Base-by-base conservation (phyloP, 306 rosid genomes). In the Rosa rugosa region DNA sequence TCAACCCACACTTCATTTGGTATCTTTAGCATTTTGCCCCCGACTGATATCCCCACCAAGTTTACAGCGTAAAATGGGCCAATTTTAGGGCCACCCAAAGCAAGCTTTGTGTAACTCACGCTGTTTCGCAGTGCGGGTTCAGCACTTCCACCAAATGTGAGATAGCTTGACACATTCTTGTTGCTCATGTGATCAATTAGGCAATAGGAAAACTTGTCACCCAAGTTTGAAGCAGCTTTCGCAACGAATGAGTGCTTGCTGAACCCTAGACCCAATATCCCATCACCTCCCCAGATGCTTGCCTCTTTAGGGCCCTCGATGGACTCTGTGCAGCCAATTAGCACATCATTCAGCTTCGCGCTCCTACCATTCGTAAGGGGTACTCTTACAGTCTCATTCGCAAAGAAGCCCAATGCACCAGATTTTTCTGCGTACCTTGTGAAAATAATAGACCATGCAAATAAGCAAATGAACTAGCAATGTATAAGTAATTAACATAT, bases 151-250 rank as follows among this genome's bases (percentile, higher is more conserved):
- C 98, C 97, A 82, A 95, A 74, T 38, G 78, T 64, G 42, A 95
- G 83, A 69, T 84, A 84, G 16, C 84, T 91, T 10, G 94, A 79
- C 41, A 88, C 76, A 27, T 82, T 78, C 56, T 4, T 74, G 77
- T 78, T 83, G 86, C 91, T 89, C 20, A 85, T 67, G 76, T 91
- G 97, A 75, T 95, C 98, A 53, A 93, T 88, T 0, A 95, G 83
- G 82, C 99, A 95, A 63, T 95, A 95, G 1, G 99, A 86, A 77
- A 95, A 87, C 57, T 84, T 90, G 78, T 86, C 87, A 74, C 90
- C 88, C 60, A 72, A 83, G 66, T 75, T 16, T 8, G 27, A 4
- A 13, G 79, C 75, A n/a, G 91, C 88, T 77, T 70, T 87, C 9
- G 75, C 36, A 1, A 88, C 72, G 68, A 95, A 92, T 1, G 94